phyloP scores from a whole-genome alignment of 2,329 filamentous ascomycete genomes.

The Alternaria sp. region DNA sequence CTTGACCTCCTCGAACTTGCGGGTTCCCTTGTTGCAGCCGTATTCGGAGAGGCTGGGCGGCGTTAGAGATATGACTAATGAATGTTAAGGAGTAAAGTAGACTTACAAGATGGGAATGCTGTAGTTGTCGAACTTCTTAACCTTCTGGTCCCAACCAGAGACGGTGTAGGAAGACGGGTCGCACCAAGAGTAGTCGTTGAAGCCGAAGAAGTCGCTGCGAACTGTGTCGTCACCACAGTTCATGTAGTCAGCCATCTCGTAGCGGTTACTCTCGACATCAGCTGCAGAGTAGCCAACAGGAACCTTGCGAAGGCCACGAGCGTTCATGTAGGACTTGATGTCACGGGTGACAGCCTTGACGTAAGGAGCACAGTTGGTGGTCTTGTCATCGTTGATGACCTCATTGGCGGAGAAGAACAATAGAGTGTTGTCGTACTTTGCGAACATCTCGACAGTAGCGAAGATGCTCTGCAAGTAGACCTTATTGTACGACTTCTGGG shows the following conservation, averaged over 20 bases:
- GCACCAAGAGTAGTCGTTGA: constrained; percentile 92
- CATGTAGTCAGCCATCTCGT: constrained; percentile 89
- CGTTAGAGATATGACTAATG: constrained; percentile 22
- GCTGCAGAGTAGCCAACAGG: constrained; percentile 85
- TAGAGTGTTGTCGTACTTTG: constrained; percentile 83
- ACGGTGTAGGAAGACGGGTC: constrained; percentile 71
- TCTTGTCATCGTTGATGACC: constrained; percentile 72
- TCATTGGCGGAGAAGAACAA: constrained; percentile 85
- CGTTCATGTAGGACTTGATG: constrained; percentile 81
- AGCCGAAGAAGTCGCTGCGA: constrained; percentile 87
- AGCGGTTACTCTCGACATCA: constrained; percentile 84
- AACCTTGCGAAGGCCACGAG: constrained; percentile 71
- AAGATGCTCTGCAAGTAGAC: constrained; percentile 87
- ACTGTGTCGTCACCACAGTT: constrained; percentile 88
- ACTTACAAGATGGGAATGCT: constrained; percentile 80
- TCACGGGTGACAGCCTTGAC: constrained; percentile 77
- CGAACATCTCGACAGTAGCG: constrained; percentile 85
- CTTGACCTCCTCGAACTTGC: constrained; percentile 80
- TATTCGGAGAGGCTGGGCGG: constrained; percentile 79
- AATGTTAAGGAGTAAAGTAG: too few relatives aligned
- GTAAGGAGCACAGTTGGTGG: constrained; percentile 73
- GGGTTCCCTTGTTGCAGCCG: constrained; percentile 84
- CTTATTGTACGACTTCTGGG: constrained; percentile 82
- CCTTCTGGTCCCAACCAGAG: constrained; percentile 88
- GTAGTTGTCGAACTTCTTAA: constrained; percentile 85